These are phyloP conservation scores for Penicillium angulare DNA, from an alignment of 495 filamentous ascomycete species.

Conservation along the genomic window DNA sequence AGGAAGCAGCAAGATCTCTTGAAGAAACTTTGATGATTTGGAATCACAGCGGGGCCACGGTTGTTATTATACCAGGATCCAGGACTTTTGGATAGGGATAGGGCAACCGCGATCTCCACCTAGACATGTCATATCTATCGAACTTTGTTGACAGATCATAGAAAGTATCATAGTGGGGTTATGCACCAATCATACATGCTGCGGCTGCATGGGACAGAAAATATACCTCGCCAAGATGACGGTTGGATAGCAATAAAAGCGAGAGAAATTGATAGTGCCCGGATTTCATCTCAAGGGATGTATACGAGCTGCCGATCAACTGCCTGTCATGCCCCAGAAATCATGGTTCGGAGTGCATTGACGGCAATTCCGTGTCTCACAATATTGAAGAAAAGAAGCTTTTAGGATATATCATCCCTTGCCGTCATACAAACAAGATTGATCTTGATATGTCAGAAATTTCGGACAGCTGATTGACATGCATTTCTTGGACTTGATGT, in stretches of 20 bases:
- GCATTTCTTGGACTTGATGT: background rate
- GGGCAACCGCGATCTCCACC: background rate
- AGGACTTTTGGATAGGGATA: background rate
- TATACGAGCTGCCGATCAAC: background rate
- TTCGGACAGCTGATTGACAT: background rate
- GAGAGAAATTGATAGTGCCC: constrained; percentile 2
- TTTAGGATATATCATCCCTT: constrained; percentile 11
- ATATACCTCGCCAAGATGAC: background rate
- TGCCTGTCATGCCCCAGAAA: background rate
- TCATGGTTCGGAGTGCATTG: constrained; percentile 3
- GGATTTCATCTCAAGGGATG: constrained; percentile 2
- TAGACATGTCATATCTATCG: constrained; percentile 17
- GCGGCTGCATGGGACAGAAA: background rate
- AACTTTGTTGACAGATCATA: background rate
- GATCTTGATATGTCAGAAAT: background rate
- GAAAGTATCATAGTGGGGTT: background rate
- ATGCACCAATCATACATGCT: constrained; percentile 6
- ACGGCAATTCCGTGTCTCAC: background rate
- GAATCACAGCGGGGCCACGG: constrained; percentile 8
- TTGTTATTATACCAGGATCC: constrained; percentile 10
- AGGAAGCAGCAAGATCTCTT: constrained; percentile 5
- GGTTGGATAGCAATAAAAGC: constrained; percentile 4
- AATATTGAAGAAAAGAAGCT: background rate
- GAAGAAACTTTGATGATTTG: constrained; percentile 19
- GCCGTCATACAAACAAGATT: background rate